These are phyloP conservation scores for Acer saccharum DNA, from an alignment of 345 rosid genomes.

Conservation along the genomic window DNA sequence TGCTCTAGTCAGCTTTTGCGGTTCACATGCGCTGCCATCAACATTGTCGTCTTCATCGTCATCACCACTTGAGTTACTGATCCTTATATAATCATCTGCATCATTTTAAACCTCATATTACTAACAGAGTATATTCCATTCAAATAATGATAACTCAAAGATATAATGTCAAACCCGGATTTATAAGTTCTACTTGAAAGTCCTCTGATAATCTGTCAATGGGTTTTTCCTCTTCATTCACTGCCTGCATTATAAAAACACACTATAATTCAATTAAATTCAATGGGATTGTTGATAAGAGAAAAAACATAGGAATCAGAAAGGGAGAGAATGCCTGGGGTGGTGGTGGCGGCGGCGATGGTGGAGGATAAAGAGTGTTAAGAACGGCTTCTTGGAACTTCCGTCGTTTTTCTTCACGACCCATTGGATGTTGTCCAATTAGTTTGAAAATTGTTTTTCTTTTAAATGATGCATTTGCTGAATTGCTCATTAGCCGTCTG, in stretches of 20 bases:
- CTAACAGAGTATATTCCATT: background rate
- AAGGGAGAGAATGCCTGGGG: slow-evolving; percentile 20
- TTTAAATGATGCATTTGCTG: too few relatives aligned
- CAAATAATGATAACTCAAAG: background rate
- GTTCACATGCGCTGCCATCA: slow-evolving; percentile 16
- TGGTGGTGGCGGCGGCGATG: slow-evolving; percentile 26
- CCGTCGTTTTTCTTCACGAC: slow-evolving; percentile 64
- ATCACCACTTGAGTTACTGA: slow-evolving; percentile 23
- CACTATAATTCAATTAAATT: background rate
- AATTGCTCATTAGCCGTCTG: background rate
- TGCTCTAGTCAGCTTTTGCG: slow-evolving; percentile 56
- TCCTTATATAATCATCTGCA: slow-evolving; percentile 47
- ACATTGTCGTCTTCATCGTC: slow-evolving; percentile 9
- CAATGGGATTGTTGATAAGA: background rate
- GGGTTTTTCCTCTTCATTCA: slow-evolving; percentile 22
- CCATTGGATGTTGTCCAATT: slow-evolving; percentile 19
- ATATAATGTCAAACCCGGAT: slow-evolving; percentile 44
- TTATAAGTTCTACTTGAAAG: slow-evolving; percentile 37
- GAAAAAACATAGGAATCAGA: background rate
- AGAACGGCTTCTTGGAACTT: slow-evolving; percentile 68
- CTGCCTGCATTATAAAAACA: slow-evolving; percentile 17
- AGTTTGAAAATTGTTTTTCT: background rate
- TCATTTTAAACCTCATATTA: background rate
- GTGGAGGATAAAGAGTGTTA: slow-evolving; percentile 58
- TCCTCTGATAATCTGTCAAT: background rate